Conservation (phyloP, 1,284 basidiomycete species). For the Cryptococcus sp. region DNA sequence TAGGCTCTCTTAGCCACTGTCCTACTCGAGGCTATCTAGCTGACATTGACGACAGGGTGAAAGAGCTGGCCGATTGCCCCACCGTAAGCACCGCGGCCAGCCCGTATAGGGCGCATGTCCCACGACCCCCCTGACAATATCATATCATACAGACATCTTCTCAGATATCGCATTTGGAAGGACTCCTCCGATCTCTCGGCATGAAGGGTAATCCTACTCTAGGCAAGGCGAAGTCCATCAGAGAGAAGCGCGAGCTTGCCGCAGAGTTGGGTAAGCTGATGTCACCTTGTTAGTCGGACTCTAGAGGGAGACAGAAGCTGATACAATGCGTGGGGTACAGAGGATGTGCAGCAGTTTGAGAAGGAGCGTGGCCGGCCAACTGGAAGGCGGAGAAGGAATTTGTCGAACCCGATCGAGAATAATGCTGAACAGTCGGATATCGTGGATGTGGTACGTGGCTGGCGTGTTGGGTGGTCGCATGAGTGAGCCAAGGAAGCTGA, state of each 20-base stretch:
- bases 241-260: constrained; percentile 65
- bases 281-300: neutral
- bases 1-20: constrained; percentile 34
- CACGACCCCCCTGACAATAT: constrained; percentile 2
- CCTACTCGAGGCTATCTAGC: neutral
- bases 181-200: constrained; percentile 66
- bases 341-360: neutral
- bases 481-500: neutral
- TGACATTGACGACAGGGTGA: constrained; percentile 46
- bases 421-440: neutral
- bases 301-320: neutral
- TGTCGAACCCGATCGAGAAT: neutral
- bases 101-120: too few relatives aligned
- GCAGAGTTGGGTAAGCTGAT: constrained; percentile 72
- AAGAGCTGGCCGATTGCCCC: constrained; percentile 64
- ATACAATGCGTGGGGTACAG: neutral
- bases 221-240: constrained; percentile 72
- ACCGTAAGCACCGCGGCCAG: constrained; percentile 33
- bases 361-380: neutral
- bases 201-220: constrained; percentile 74
- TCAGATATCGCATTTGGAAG: constrained; percentile 64
- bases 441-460: neutral
- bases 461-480: neutral
- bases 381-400: neutral
- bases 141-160: constrained; percentile 52